phyloP scores from a whole-genome alignment of 768 basidiomycete genomes.

The Clathrus columnatus region DNA sequence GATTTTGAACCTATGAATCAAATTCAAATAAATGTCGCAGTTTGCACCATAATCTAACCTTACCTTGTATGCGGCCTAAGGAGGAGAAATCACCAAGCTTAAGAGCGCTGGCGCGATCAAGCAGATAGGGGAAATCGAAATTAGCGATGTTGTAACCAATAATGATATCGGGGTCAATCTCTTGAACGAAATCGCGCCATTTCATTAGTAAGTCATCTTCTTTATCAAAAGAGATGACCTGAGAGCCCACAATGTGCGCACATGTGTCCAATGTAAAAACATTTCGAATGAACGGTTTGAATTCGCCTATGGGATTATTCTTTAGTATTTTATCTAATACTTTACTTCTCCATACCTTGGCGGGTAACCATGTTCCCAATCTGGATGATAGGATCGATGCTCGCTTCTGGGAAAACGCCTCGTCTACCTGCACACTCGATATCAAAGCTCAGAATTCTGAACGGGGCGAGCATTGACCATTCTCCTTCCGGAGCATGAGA shows the following conservation, averaged over 20 bases:
- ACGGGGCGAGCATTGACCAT: conserved; percentile 88
- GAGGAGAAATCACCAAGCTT: conserved; percentile 60
- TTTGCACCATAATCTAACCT: conserved; percentile 16
- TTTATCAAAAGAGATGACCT: conserved; percentile 76
- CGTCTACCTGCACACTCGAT: conserved; percentile 98
- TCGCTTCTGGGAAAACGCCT: conserved; percentile 92
- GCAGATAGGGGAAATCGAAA: conserved; percentile 95
- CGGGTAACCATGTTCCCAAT: conserved; percentile 99
- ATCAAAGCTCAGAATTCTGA: conserved; percentile 94
- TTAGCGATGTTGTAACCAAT: conserved; percentile 93
- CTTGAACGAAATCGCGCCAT: conserved; percentile 87
- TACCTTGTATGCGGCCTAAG: conserved; percentile 72
- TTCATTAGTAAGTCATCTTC: conserved; percentile 64
- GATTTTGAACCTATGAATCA: conserved; percentile 52
- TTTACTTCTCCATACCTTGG: conserved; percentile 57
- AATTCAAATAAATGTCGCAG: conserved; percentile 8
- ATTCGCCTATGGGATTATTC: conserved; percentile 54
- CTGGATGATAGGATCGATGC: conserved; percentile 90
- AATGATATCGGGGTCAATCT: conserved; percentile 90
- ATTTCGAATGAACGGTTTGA: conserved; percentile 90
- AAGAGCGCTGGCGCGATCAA: conserved; percentile 84
- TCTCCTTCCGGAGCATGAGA: conserved; percentile 88
- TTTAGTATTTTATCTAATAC: neutral
- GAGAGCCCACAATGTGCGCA: conserved; percentile 93
- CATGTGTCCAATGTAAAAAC: conserved; percentile 94